Base-by-base conservation (phyloP, 2,329 filamentous ascomycete genomes). In the Annulohypoxylon truncatum region DNA sequence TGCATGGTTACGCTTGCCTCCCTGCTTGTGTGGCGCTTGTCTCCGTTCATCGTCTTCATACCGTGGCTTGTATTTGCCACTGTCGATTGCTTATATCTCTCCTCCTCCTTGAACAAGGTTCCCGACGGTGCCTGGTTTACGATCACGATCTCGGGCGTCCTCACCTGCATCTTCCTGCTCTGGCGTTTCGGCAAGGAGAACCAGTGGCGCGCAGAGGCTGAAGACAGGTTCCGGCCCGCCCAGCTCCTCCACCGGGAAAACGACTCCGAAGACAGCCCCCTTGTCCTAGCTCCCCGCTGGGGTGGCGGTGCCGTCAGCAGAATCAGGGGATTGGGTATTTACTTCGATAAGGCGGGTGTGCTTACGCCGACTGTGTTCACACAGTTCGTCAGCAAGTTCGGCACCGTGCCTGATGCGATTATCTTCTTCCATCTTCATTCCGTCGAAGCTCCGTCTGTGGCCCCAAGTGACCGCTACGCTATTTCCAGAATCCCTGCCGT, bases 51-150 rank as follows among this genome's bases (percentile, higher is more conserved):
- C n/a, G 88, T 94, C 6, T 73, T 89, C 33, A 71, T 88, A 0
- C 81, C 87, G 0, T 92, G 88, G 79, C 79, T 92, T 0, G 76
- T 87, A 18, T 89, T 94, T 66, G 87, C 85, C n/a, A 81, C 81
- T 1, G 79, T 93, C 54, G 92, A 94, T 71, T 89, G 89, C 5
- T 81, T 90, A 0, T 94, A 89, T 74, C 82, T 94, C 3, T 90
- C 89, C 0, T 87, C 91, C 0, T 86, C 90, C 0, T 81, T 94
- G 0, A 89, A 83, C 50, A 94, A 94, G 74, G 89, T 94, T 0
- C 91, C 92, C 0, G 83, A 89, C 8, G 92, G 92, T 1, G 92
- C 90, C 1, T 94, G 92, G 92, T 92, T 94, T 74, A 94, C 92
- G 0, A 79, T 94, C 1, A 82, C 88, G 0, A 82, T 94, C 4